Evolutionary conservation across 2,329 filamentous ascomycete genomes (phyloP), one percentile per base, ranked within the genome.

Genomic region (Blastomyces emzantsi): DNA sequence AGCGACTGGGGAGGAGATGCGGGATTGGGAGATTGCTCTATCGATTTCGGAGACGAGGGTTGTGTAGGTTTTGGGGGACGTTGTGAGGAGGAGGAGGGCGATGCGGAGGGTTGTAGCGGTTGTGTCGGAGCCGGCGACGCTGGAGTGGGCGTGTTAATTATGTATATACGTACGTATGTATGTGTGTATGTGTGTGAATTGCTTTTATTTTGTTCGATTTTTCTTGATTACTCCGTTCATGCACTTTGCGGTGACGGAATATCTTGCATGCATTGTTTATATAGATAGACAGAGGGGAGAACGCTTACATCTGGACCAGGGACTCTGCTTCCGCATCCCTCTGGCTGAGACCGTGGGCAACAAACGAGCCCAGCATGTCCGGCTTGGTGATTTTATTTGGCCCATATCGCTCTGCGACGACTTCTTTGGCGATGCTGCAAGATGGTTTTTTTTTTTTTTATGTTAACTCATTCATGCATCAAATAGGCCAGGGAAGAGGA

Each of bases 301-400:
- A 54, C 33, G 30, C 56, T 30, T 63, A 60, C 62, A 63, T 63
- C 51, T 63, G 62, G 13, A 63, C 49, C 13, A 60, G 17, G 9
- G 62, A 60, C 17, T 63, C 62, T n/a, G 33, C 49, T 47, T 63
- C 62, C 11, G 62, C 62, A 1, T 63, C 56, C 47, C 39, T 47
- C 45, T 60, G 56, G 25, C 55, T 63, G 22, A 63, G 47, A 77
- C 71, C 71, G 57, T 72, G 70, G 11, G 65, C 66, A 33, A 73
- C 67, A 54, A 73, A 74, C 0, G 70, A 72, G 9, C 67, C 70
- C 11, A 74, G 56, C 71, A 74, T 73, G 56, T 74, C 71, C 9
- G 64, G 63, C 45, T 66, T 49, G 43, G 66, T 51, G 25, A 68
- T 62, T 7, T 62, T 60, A 15, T 68, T 62, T 8, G 58, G 59